Conservation (phyloP, 2,329 filamentous ascomycete genomes). For the Cephalotrichum gorgonifer region DNA sequence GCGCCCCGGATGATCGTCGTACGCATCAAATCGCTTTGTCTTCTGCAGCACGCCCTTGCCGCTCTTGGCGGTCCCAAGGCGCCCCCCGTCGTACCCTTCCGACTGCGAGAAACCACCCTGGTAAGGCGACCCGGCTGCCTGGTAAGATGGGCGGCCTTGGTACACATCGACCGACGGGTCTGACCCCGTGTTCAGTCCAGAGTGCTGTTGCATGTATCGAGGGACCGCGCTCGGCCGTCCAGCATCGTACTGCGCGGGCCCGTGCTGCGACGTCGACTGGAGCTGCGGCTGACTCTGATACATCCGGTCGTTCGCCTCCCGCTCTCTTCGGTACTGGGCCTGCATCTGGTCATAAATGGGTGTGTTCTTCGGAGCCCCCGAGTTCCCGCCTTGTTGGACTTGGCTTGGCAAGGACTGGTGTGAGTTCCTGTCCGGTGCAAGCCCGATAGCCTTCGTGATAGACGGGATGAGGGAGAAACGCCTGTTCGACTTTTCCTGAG, state of each 20-base stretch:
- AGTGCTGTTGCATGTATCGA: conserved; percentile 29
- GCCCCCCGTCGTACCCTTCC: conserved; percentile 30
- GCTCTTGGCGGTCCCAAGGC: conserved; percentile 22
- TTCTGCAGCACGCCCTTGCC: conserved; percentile 62
- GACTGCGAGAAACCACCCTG: conserved; percentile 30
- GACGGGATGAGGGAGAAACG: conserved; percentile 64
- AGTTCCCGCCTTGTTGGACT: neutral
- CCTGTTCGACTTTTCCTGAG: conserved; percentile 47
- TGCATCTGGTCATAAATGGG: conserved; percentile 7
- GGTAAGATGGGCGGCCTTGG: conserved; percentile 26
- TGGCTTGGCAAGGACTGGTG: conserved; percentile 40
- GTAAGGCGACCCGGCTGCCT: conserved; percentile 22
- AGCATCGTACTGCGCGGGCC: conserved; percentile 26
- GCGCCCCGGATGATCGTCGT: conserved; percentile 61
- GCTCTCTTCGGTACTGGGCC: too few species aligned
- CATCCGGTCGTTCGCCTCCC: neutral
- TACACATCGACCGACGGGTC: conserved; percentile 43
- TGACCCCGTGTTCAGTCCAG: conserved; percentile 38
- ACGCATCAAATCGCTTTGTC: conserved; percentile 84
- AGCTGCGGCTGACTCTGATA: neutral
- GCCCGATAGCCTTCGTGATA: conserved; percentile 52
- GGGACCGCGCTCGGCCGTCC: conserved; percentile 32
- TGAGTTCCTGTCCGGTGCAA: conserved; percentile 37
- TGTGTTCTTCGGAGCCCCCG: neutral
- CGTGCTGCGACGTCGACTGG: conserved; percentile 10